Percentiles rank a stretch among this genome's conserved stretches.
phyloP scores from a whole-genome alignment of 2,329 filamentous ascomycete genomes.

The Trichoderma semiorbis region DNA sequence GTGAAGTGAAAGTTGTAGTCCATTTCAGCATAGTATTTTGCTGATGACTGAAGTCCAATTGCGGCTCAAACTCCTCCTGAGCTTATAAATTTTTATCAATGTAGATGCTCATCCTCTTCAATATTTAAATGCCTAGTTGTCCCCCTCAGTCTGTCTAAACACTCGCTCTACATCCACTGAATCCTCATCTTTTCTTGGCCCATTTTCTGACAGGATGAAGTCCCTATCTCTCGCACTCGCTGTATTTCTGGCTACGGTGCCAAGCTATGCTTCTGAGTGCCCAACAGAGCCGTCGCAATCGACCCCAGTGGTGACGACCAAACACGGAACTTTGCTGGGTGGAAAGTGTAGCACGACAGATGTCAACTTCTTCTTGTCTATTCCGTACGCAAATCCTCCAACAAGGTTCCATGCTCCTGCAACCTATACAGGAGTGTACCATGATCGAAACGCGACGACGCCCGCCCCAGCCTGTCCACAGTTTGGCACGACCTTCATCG shows the following conservation, averaged over 20 bases:
- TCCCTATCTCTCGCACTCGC: background rate
- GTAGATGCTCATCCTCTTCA: background rate
- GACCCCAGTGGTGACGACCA: background rate
- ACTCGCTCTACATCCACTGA: background rate
- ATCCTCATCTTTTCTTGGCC: background rate
- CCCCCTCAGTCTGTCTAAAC: background rate
- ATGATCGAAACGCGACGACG: background rate
- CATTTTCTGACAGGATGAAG: background rate
- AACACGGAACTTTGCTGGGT: background rate
- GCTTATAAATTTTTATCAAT: background rate
- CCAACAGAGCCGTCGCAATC: background rate
- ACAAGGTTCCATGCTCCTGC: background rate
- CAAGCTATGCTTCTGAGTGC: background rate
- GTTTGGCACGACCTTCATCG: background rate
- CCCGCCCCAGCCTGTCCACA: background rate
- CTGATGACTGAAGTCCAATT: background rate
- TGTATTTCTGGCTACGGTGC: background rate
- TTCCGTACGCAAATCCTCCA: background rate
- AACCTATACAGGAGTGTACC: background rate
- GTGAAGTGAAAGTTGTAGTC: background rate
- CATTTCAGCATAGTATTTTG: background rate
- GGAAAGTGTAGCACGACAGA: background rate
- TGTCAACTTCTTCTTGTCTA: background rate
- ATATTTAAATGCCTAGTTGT: background rate
- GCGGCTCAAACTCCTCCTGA: background rate